A percentile compares a stretch with the other conserved stretches of the same genome.
Conservation (phyloP, 148 eudicot species). For the Vaccinium corymbosum region DNA sequence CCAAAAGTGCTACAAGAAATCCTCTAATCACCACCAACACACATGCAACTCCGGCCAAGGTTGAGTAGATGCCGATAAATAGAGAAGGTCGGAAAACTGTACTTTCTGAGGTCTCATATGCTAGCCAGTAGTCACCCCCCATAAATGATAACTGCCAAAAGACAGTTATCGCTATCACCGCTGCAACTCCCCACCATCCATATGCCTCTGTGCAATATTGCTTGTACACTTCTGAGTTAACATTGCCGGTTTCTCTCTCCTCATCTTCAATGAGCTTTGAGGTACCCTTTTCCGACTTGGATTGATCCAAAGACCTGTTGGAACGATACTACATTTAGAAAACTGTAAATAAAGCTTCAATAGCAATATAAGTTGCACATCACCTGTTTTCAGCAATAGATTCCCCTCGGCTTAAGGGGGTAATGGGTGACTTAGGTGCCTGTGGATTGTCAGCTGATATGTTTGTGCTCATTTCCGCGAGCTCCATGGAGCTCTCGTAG, state of each 20-base stretch:
- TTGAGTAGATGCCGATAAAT: constrained; percentile 39
- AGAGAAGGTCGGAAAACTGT: constrained; percentile 32
- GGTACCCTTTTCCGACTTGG: constrained; percentile 31
- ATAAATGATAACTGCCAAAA: constrained; percentile 41
- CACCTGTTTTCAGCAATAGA: constrained; percentile 19
- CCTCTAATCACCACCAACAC: constrained; percentile 32
- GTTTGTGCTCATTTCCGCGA: constrained; percentile 39
- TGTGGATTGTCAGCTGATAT: constrained; percentile 13
- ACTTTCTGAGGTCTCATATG: constrained; percentile 48
- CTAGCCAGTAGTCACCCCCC: constrained; percentile 58
- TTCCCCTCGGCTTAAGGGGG: constrained; percentile 26
- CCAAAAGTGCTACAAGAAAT: constrained; percentile 31
- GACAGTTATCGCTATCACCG: constrained; percentile 34
- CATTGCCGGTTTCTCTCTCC: constrained; percentile 56
- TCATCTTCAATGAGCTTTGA: constrained; percentile 66
- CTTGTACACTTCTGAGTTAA: constrained; percentile 39
- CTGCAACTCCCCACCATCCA: constrained; percentile 62
- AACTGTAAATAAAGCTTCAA: not conserved
- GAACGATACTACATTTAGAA: not conserved
- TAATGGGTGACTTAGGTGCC: constrained; percentile 29
- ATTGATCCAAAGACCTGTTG: constrained; percentile 9
- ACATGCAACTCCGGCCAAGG: constrained; percentile 33
- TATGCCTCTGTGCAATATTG: constrained; percentile 53
- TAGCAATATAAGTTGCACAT: not conserved
- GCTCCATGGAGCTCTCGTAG: constrained; percentile 54